Conservation (phyloP, 805 yeast genomes). For the Naumovozyma castellii region DNA sequence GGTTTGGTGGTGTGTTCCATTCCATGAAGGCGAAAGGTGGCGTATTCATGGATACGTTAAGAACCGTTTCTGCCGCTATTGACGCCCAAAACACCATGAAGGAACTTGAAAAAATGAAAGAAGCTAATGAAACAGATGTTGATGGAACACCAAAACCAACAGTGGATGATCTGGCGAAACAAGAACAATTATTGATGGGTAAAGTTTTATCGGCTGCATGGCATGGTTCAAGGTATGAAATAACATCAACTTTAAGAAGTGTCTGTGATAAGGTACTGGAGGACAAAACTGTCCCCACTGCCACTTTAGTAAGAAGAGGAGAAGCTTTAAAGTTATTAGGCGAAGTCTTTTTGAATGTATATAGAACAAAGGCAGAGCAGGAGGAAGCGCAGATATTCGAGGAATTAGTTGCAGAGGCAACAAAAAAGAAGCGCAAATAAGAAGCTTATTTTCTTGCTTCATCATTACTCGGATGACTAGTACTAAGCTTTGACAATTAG, state of each 20-base stretch:
- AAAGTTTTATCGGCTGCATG: conserved; percentile 78
- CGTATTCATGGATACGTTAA: conserved; percentile 61
- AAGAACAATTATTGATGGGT: conserved; percentile 68
- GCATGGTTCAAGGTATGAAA: conserved; percentile 74
- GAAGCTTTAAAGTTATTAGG: conserved; percentile 54
- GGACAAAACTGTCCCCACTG: conserved; percentile 43
- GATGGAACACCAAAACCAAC: conserved; percentile 49
- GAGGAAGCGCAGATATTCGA: conserved; percentile 74
- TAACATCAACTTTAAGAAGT: conserved; percentile 58
- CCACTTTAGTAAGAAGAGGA: conserved; percentile 49
- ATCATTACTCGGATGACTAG: not conserved
- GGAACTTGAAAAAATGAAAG: conserved; percentile 60
- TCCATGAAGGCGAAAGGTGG: conserved; percentile 66
- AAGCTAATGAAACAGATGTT: conserved; percentile 37
- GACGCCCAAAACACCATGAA: conserved; percentile 76
- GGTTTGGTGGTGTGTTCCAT: conserved; percentile 65
- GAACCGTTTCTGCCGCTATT: conserved; percentile 60
- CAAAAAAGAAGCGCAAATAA: conserved; percentile 30
- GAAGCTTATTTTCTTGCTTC: not conserved
- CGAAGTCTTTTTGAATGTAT: conserved; percentile 46
- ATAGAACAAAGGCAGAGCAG: conserved; percentile 59
- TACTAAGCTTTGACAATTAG: too few relatives aligned
- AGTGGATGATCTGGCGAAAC: conserved; percentile 54
- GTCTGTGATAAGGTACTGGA: conserved; percentile 60
- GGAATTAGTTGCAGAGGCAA: conserved; percentile 50